Base-by-base conservation (phyloP, 2,329 filamentous ascomycete species). In the Calonectria leucothoes region DNA sequence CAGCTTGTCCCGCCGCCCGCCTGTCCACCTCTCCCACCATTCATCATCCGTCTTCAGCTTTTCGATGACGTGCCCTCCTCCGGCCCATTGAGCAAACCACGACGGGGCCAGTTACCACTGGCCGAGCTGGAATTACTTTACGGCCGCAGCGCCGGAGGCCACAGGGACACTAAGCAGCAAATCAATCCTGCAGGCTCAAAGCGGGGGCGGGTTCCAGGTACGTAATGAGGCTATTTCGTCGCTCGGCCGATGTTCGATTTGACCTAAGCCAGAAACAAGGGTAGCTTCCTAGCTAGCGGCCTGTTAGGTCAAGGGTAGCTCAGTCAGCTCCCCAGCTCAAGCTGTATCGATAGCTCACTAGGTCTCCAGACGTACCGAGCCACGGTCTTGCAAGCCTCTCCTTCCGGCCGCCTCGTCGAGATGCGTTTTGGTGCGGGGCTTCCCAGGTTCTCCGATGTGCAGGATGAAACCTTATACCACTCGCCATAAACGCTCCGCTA, bases 171-270 rank as follows among this genome's bases (percentile, higher is more conserved):
- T 39, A 57, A 31, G 25, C 63, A 52, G 66, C 31, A 37, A 66
- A 45, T 66, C 49, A 71, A 61, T 15, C 48, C 49, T 42, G 66
- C 45, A 49, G 27, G 15, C 42, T 15, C 23, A 51, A 25, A 73
- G 45, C 63, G 69, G 66, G 61, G 59, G 66, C 64, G 37, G 57
- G 64, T 49, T 59, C 59, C 48, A 66, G 70, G 65, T 75, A 79
- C 75, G 78, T 76, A 78, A 79, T 74, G 72, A 73, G 74, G 67
- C 73, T 72, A 63, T 64, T 69, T 73, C 42, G n/a, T 57, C 59
- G 59, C 57, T 65, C 57, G 49, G 69, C 69, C 48, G 59, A 68
- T 73, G 66, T 51, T 70, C 68, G 73, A 77, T 70, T 52, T 45
- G 15, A 69, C 49, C 51, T 57, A 66, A 57, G 49, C 39, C 57